Base-by-base conservation (phyloP, 371 early-diverging fungal species). In the Rhizopus sp. region DNA sequence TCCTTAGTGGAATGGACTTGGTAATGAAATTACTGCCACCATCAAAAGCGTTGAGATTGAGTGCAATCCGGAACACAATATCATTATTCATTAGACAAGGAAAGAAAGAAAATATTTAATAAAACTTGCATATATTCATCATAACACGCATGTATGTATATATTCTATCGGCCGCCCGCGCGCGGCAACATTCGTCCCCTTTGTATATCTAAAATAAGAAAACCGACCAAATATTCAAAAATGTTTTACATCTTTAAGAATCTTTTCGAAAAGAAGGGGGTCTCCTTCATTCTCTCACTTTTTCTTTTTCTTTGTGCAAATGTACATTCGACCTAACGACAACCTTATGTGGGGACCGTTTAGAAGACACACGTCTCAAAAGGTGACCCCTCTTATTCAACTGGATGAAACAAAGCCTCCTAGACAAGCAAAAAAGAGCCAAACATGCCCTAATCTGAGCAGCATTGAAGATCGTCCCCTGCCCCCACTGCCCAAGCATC, bases 51-150 rank as follows among this genome's bases (percentile, higher is more conserved):
- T 78, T n/a, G 44, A 23, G 5, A 63, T 78, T 46, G 54, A 59
- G 15, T 78, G 78, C 48, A 30, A 63, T 42, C 64, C 69, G 41
- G 42, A 65, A 13, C 48, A 64, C 29, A 76, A 73, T 47, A 50
- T 64, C 7, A 47, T 70, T 2, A 49, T 54, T 13, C 17, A 57
- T 37, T 42, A 50, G 34, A 12, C n/a, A 1, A 15, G 10, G 41
- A n/a, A 41, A n/a, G 10, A 41, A n/a, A 12, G 29, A 29, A n/a
- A 8, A 15, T 31, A 29, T 31, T 10, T 46, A 13, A 7, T 49
- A 7, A n/a, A 13, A 31, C 16, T 34, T 29, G 50, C 46, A 46
- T 23, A 23, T 23, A 23, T 23, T 23, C 23, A 23, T 23, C 23
- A 6, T 30, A 49, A 13, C 23, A 5, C 15, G 23, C 8, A 44